Base-by-base conservation (phyloP, 1,284 basidiomycete genomes). In the Malassezia cuniculi region DNA sequence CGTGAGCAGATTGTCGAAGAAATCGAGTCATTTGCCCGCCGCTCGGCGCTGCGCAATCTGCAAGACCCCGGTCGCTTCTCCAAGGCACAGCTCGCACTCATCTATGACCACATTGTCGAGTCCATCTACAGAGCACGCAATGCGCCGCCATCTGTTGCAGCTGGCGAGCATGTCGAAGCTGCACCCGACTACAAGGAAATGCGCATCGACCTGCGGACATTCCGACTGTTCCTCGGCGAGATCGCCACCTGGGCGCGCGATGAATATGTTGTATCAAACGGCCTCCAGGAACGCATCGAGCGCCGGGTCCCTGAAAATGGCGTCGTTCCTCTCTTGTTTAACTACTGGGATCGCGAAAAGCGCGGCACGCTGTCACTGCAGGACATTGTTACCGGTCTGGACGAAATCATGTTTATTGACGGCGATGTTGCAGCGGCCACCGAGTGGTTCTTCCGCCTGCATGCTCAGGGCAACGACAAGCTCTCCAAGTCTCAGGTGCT, bases 401-500 rank as follows among this genome's bases (percentile, higher is more conserved):
- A 93, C 57, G 79, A 80, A 10, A 82, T 94, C 40, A 85, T 95
- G 78, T 84, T 85, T 69, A 47, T 54, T 14, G 44, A 52, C 18
- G 59, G 57, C 24, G 93, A 93, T 65, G 72, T 97, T 47, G 93
- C 95, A 85, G 84, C 87, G 47, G 90, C 85, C 57, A 94, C 95
- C 56, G 84, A 93, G 67, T 95, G 90, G 87, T 90, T 97, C 71
- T 95, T 97, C 70, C 82, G 83, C 52, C 69, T 97, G 35, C 63
- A 66, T 27, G 89, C 89, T 69, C 82, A 95, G 68, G 86, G 85
- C 52, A 87, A 95, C 60, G 86, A 86, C 0, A 87, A 74, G 62
- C 71, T 97, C 48, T 90, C 87, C 2, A 94, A 90, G 69, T 89
- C 95, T 59, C 90, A 97, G 68, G 84, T 95, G 20, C 71, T 99